These are phyloP conservation scores for Trichophyton schoenleinii DNA, from an alignment of 2,329 filamentous ascomycete species.

Conservation along the genomic window DNA sequence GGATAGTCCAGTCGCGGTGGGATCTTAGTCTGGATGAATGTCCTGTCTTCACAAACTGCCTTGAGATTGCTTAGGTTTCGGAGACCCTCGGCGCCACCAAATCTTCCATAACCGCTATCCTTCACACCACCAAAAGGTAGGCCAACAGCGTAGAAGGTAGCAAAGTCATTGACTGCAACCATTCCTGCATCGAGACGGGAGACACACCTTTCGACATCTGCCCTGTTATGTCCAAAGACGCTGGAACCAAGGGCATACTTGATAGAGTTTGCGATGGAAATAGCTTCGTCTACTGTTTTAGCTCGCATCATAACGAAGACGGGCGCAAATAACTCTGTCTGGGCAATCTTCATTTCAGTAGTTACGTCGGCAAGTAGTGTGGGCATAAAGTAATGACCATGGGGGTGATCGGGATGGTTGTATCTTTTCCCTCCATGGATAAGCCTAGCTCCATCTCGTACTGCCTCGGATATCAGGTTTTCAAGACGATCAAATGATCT, in stretches of 20 bases:
- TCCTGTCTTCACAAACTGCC: constrained; percentile 66
- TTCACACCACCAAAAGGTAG: constrained; percentile 86
- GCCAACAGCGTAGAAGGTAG: constrained; percentile 82
- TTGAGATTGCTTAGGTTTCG: constrained; percentile 78
- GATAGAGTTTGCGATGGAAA: constrained; percentile 70
- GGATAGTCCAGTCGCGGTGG: constrained; percentile 73
- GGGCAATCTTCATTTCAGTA: constrained; percentile 70
- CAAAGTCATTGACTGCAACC: constrained; percentile 94
- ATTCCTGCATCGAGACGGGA: constrained; percentile 65
- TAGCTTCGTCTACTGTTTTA: constrained; percentile 50
- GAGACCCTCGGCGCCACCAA: constrained; percentile 81
- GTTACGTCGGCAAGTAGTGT: constrained; percentile 88
- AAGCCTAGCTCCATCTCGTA: constrained; percentile 64
- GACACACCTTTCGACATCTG: constrained; percentile 52
- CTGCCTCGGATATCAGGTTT: constrained; percentile 61
- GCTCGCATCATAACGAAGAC: constrained; percentile 77
- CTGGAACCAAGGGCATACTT: constrained; percentile 76
- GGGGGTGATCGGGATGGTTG: constrained; percentile 57
- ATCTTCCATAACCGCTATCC: constrained; percentile 83
- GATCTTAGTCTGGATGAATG: constrained; percentile 57
- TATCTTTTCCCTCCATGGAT: constrained; percentile 65
- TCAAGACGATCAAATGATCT: constrained; percentile 66
- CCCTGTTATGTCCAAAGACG: constrained; percentile 63
- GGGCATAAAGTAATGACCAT: constrained; percentile 82
- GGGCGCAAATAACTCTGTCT: constrained; percentile 85